Conservation (phyloP, 257 asterid genomes). For the Jaltomata sinuosa region DNA sequence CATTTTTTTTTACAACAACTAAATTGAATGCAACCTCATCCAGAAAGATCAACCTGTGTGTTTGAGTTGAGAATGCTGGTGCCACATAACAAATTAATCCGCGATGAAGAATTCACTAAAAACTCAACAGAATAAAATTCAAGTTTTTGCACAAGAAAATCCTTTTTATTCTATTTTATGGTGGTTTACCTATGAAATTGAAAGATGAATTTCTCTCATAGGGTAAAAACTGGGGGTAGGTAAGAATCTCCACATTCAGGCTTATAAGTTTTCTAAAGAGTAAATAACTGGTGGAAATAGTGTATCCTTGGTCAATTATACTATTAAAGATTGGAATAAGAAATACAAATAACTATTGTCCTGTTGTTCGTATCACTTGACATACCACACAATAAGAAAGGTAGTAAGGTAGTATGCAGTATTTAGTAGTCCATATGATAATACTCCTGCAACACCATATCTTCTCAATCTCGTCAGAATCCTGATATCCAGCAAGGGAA, state of each 20-base stretch:
- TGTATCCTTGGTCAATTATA: background rate
- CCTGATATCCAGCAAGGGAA: constrained; percentile 33
- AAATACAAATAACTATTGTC: background rate
- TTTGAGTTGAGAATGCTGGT: background rate
- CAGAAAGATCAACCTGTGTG: background rate
- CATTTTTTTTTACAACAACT: background rate
- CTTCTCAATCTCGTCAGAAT: constrained; percentile 57
- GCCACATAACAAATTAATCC: background rate
- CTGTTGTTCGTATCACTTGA: background rate
- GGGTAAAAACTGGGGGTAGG: background rate
- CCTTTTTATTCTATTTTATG: background rate
- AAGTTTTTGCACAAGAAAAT: background rate
- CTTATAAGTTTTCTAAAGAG: background rate
- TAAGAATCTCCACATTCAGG: background rate
- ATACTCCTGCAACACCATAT: constrained; percentile 72
- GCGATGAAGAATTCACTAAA: background rate
- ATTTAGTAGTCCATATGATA: constrained; percentile 83
- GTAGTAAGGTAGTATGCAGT: constrained; percentile 81
- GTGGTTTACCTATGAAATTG: background rate
- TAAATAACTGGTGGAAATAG: background rate
- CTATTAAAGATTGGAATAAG: background rate
- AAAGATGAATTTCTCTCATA: background rate
- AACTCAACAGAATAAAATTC: background rate
- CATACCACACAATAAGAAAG: constrained; percentile 82
- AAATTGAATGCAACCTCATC: background rate